Evolutionary conservation across 352 stramenopile genomes (phyloP).

Genomic region (Salisapilia sapeloensis): DNA sequence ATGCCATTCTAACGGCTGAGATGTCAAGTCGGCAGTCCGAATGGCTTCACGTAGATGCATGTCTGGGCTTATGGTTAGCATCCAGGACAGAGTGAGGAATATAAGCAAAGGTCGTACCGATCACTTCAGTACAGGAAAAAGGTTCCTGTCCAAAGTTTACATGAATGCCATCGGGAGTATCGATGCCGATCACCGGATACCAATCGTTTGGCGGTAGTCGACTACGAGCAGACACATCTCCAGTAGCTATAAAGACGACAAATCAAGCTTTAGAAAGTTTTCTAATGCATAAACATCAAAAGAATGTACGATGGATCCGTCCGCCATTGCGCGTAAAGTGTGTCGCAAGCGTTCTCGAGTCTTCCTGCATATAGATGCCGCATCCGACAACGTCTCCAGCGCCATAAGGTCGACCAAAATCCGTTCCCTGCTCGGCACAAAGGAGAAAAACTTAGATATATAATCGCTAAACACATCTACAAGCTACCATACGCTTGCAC

Average conservation of each 20-base stretch:
- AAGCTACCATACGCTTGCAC: conserved; percentile 13
- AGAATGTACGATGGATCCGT: conserved; percentile 17
- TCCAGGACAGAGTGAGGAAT: too few relatives aligned
- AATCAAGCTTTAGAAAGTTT: neutral
- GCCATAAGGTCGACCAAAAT: conserved; percentile 44
- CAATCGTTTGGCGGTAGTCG: conserved; percentile 20
- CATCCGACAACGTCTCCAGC: conserved; percentile 53
- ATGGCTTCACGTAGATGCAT: too few relatives aligned
- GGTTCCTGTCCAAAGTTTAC: conserved; percentile 74
- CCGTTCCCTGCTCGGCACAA: conserved; percentile 14
- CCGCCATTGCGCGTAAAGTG: conserved; percentile 65
- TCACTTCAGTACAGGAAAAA: conserved; percentile 28
- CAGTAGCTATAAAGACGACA: conserved; percentile 1
- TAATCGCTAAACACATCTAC: neutral
- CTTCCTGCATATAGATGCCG: too few relatives aligned
- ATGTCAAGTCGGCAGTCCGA: too few relatives aligned
- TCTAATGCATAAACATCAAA: neutral
- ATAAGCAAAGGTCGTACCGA: conserved; percentile 12
- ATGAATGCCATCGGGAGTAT: conserved; percentile 54
- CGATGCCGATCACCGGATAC: conserved; percentile 71
- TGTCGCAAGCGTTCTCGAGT: too few relatives aligned
- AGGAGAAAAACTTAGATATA: neutral
- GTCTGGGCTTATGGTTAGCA: too few relatives aligned
- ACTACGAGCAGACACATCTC: conserved; percentile 10
- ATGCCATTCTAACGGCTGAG: too few relatives aligned